These are phyloP conservation scores for Scolecobasidium constrictum DNA, from an alignment of 2,329 filamentous ascomycete genomes.

Conservation along the genomic window DNA sequence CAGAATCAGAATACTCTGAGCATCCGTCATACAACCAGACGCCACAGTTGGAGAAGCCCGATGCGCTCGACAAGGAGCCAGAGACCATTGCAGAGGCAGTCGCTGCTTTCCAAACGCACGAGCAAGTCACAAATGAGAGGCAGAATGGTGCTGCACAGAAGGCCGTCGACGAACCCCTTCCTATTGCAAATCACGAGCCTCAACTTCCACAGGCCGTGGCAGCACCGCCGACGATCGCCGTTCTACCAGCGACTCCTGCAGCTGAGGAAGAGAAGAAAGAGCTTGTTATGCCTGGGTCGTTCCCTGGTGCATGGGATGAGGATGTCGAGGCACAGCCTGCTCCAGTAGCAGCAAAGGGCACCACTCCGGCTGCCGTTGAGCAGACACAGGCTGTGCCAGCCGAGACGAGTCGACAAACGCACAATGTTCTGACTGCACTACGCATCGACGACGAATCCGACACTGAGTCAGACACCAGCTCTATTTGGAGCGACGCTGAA, in stretches of 20 bases:
- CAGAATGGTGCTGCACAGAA: neutral
- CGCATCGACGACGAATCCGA: conserved; percentile 21
- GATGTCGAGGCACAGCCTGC: neutral
- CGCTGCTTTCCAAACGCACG: conserved; percentile 16
- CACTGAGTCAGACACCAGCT: conserved; percentile 36
- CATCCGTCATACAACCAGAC: neutral
- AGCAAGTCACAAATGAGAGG: neutral
- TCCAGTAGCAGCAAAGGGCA: neutral
- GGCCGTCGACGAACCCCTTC: neutral
- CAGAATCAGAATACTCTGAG: neutral
- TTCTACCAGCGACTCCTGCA: conserved; percentile 15
- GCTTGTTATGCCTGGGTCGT: conserved; percentile 44
- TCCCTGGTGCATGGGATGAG: conserved; percentile 34
- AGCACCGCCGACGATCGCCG: conserved; percentile 5
- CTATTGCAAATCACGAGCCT: neutral
- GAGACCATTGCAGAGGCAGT: conserved; percentile 17
- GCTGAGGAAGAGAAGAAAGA: conserved; percentile 20
- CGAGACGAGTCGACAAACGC: neutral
- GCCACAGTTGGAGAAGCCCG: neutral
- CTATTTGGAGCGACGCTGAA: conserved; percentile 66
- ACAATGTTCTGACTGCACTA: neutral
- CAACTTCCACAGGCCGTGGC: conserved; percentile 3
- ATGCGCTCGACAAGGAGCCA: conserved; percentile 10
- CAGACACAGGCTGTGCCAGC: neutral
- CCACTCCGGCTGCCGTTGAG: neutral